phyloP scores from a whole-genome alignment of 1,284 basidiomycete genomes.

The Ustilago curta region DNA sequence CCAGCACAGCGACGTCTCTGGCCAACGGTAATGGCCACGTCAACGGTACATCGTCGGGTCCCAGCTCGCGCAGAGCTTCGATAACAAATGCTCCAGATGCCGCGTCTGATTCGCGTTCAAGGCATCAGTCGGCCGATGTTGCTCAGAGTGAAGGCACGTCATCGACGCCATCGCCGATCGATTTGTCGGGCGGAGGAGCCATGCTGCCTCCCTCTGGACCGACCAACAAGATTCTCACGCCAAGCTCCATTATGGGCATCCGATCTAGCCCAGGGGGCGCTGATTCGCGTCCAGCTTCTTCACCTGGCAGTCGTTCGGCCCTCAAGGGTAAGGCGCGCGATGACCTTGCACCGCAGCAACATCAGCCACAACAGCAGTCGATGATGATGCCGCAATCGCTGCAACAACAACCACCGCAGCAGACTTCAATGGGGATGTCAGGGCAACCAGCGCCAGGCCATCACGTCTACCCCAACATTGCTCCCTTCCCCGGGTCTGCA shows the following conservation, averaged over 20 bases:
- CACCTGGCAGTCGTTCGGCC: constrained; percentile 20
- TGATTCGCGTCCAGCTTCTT: constrained; percentile 16
- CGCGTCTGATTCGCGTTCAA: constrained; percentile 19
- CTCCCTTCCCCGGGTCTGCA: constrained; percentile 24
- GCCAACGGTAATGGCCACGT: constrained; percentile 21
- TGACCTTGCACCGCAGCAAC: constrained; percentile 24
- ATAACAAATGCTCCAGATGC: constrained; percentile 17
- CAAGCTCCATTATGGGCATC: constrained; percentile 66
- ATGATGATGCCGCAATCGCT: constrained; percentile 23
- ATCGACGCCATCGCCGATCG: constrained; percentile 66
- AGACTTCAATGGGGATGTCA: constrained; percentile 11
- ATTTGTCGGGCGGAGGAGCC: constrained; percentile 40
- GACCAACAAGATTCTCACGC: constrained; percentile 60
- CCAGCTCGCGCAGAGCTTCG: constrained; percentile 34
- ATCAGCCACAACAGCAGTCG: constrained; percentile 6
- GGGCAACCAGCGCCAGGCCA: constrained; percentile 12
- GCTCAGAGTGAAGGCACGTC: constrained; percentile 57
- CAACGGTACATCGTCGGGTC: constrained; percentile 19
- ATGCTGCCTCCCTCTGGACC: constrained; percentile 54
- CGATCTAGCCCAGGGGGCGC: constrained; percentile 23
- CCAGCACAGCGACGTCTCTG: constrained; percentile 25
- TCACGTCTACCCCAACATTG: constrained; percentile 31
- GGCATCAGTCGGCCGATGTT: constrained; percentile 53
- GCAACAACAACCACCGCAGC: constrained; percentile 3
- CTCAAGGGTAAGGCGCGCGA: constrained; percentile 37